Evolutionary conservation across 768 basidiomycete species (phyloP).

Genomic region (Dacryopinax spathularia): DNA sequence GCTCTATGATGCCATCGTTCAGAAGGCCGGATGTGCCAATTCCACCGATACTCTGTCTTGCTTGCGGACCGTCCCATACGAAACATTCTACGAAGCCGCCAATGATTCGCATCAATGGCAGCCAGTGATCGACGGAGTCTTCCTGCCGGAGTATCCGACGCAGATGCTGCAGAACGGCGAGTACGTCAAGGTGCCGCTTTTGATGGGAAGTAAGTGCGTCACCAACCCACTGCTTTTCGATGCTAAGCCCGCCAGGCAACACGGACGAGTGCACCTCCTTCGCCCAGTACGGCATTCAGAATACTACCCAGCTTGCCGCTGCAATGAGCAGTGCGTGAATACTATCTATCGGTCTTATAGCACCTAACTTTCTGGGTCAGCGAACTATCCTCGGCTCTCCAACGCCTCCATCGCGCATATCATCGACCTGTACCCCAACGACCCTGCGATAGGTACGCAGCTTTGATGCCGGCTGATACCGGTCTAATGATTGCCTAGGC

Average conservation of each 20-base stretch:
- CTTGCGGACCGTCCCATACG: constrained; percentile 28
- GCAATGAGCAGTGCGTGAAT: neutral
- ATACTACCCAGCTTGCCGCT: neutral
- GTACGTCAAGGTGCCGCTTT: neutral
- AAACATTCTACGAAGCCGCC: constrained; percentile 28
- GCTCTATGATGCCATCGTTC: constrained; percentile 33
- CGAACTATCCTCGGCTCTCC: neutral
- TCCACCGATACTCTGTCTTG: constrained; percentile 31
- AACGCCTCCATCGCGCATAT: neutral
- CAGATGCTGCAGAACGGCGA: neutral
- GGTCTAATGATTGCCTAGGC: neutral
- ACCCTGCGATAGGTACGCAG: neutral
- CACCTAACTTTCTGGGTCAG: neutral
- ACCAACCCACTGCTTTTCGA: neutral
- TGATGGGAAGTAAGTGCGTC: neutral
- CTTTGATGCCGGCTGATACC: neutral
- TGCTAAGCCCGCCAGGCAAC: neutral
- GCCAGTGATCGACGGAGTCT: neutral
- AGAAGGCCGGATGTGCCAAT: constrained; percentile 29
- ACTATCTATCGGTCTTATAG: neutral
- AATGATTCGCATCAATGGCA: constrained; percentile 21
- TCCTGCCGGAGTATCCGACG: neutral
- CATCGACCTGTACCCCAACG: neutral
- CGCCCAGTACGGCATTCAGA: neutral
- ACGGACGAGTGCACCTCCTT: neutral